Base-by-base conservation (phyloP, 2,329 filamentous ascomycete genomes). In the Achaetomium macrosporum region DNA sequence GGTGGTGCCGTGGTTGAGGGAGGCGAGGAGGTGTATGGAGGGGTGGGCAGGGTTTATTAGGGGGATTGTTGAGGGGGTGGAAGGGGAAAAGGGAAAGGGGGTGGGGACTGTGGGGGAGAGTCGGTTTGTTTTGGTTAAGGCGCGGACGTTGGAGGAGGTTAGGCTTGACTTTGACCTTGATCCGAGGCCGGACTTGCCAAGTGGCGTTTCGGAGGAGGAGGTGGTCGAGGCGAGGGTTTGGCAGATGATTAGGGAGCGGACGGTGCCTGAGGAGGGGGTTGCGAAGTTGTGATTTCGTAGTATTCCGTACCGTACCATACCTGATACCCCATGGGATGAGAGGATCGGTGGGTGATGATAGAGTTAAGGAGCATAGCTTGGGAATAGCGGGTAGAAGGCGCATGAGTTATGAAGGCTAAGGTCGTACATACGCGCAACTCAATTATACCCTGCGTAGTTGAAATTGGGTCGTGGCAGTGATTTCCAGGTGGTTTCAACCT, bases 11-110 rank as follows among this genome's bases (percentile, higher is more conserved):
- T 67, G 69, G 5, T 65, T 75, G 2, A 64, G 72, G 1, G 73
- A 69, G 30, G 69, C 76, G 2, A 69, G 64, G 59, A 73, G 76
- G 44, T 86, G 81, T 61, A 76, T 81, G 53, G 66, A 74, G 13
- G 69, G 71, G 3, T 82, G 82, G 77, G 69, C 78, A 0, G 67
- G 65, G 2, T 90, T 89, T 57, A 76, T 83, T 20, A 69, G 59
- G 25, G 58, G 63, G 16, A 74, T 66, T 1, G 70, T 74, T 2
- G 63, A 70, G 41, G 63, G 3, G 41, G 53, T 33, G n/a, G 39
- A 33, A 35, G 53, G 37, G n/a, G 39, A 33, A 35, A 10, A 53
- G 33, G 12, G 19, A 17, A 19, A n/a, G 15, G 47, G 13, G 2
- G 62, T 68, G 42, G 63, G 1, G 46, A 48, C n/a, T 8, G 53